These are phyloP conservation scores for Scenedesmus sp. DNA, from an alignment of 163 green algal species.

Conservation along the genomic window DNA sequence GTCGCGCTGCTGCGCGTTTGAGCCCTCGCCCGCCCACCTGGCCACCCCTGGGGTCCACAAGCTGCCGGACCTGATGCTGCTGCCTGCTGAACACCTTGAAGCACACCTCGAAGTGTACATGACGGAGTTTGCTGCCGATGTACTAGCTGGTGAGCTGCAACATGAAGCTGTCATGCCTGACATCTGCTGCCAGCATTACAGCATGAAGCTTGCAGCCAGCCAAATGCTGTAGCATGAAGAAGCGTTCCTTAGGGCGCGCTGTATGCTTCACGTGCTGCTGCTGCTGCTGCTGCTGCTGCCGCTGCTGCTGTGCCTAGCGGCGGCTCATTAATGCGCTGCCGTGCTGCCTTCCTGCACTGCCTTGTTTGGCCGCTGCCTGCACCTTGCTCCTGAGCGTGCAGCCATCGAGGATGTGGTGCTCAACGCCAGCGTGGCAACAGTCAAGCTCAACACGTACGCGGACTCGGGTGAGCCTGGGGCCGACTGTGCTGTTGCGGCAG, in stretches of 20 bases:
- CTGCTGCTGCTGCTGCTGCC: no score
- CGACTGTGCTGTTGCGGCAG: no score
- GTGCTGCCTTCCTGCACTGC: background rate
- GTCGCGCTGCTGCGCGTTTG: conserved; percentile 81
- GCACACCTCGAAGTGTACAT: conserved; percentile 88
- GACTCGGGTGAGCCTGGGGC: conserved; percentile 57
- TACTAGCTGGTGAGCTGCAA: conserved; percentile 77
- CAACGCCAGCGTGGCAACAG: conserved; percentile 66
- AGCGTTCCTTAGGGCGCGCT: no score
- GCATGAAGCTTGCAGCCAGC: no score
- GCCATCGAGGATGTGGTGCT: conserved; percentile 80
- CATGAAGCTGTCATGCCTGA: no score
- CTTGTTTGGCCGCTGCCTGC: background rate
- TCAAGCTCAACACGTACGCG: conserved; percentile 73
- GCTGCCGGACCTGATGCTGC: conserved; percentile 76
- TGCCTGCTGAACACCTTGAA: conserved; percentile 75
- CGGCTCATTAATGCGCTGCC: no score
- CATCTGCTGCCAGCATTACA: no score
- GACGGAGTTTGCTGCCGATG: conserved; percentile 85
- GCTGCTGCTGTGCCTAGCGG: conserved; percentile 3
- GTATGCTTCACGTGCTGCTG: background rate
- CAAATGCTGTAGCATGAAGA: no score
- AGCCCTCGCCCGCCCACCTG: conserved; percentile 75
- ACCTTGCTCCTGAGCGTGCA: background rate
- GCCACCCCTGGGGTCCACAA: conserved; percentile 52